Percentiles rank a stretch among this genome's conserved stretches.
Conservation (phyloP, 2,329 filamentous ascomycete genomes). For the Xylaria polymorpha region DNA sequence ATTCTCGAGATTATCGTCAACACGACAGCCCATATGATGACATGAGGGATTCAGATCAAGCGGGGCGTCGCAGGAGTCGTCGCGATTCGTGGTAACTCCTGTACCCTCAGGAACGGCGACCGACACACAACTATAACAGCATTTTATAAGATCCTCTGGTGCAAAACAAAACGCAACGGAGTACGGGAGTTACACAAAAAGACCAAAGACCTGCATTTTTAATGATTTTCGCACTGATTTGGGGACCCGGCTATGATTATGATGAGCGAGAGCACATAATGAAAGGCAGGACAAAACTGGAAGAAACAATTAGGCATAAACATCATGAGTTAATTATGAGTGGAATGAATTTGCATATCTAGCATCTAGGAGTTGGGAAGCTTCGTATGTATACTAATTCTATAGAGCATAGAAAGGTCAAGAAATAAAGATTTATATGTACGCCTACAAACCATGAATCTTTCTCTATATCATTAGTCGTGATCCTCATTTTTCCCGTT, state of each 20-base stretch:
- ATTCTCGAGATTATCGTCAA: slow-evolving; percentile 30
- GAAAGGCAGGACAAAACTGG: not conserved
- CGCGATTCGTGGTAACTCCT: slow-evolving; percentile 43
- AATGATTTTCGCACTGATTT: slow-evolving; percentile 2
- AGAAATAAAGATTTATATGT: slow-evolving; percentile 17
- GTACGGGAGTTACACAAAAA: slow-evolving; percentile 17
- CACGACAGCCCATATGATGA: slow-evolving; percentile 39
- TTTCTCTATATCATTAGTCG: slow-evolving; percentile 22
- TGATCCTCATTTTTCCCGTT: not conserved
- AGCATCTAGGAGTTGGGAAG: not conserved
- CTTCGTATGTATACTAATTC: not conserved
- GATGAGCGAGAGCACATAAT: not conserved
- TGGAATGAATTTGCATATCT: slow-evolving; percentile 14
- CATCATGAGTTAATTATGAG: slow-evolving; percentile 18
- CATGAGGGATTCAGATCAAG: slow-evolving; percentile 24
- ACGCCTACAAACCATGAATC: slow-evolving; percentile 13
- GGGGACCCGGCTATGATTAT: not conserved
- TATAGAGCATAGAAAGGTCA: slow-evolving; percentile 1
- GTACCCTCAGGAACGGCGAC: not conserved
- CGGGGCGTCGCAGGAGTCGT: slow-evolving; percentile 39
- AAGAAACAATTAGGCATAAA: not conserved
- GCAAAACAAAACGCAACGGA: not conserved
- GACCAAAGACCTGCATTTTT: not conserved
- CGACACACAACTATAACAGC: not conserved
- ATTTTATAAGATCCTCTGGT: not conserved